phyloP scores from a whole-genome alignment of 805 yeast genomes.

The Saturnispora halmiae region DNA sequence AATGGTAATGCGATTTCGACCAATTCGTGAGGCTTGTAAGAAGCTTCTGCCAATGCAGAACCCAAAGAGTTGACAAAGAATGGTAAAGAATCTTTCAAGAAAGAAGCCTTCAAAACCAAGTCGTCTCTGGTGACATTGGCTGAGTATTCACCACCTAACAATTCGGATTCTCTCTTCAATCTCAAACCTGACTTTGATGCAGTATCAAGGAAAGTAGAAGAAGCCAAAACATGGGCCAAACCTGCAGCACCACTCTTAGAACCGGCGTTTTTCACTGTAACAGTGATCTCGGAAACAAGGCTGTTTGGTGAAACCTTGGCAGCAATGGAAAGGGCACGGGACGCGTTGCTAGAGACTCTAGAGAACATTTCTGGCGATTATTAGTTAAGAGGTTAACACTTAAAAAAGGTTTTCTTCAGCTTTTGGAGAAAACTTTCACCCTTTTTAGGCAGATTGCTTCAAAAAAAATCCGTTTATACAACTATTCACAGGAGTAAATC shows the following conservation, averaged over 20 bases:
- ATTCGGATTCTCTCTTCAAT: slow-evolving; percentile 88
- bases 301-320: slow-evolving; percentile 41
- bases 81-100: slow-evolving; percentile 83
- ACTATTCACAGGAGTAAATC: no score
- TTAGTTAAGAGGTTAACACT: neutral
- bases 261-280: slow-evolving; percentile 76
- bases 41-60: slow-evolving; percentile 58
- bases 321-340: slow-evolving; percentile 37
- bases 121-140: slow-evolving; percentile 75
- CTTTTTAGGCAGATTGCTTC: neutral
- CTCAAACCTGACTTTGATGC: slow-evolving; percentile 79
- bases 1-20: slow-evolving; percentile 75
- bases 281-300: slow-evolving; percentile 65
- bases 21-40: slow-evolving; percentile 77
- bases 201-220: slow-evolving; percentile 80
- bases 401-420: neutral
- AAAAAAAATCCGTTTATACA: no score
- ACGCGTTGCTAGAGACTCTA: slow-evolving; percentile 32
- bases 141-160: slow-evolving; percentile 75
- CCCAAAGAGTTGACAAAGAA: slow-evolving; percentile 83
- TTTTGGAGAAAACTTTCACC: neutral
- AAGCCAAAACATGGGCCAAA: slow-evolving; percentile 73
- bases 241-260: slow-evolving; percentile 71
- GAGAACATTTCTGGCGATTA: slow-evolving; percentile 21
- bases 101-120: slow-evolving; percentile 68